Conservation (phyloP, 2,329 filamentous ascomycete genomes). For the Fusarium coffeatum region DNA sequence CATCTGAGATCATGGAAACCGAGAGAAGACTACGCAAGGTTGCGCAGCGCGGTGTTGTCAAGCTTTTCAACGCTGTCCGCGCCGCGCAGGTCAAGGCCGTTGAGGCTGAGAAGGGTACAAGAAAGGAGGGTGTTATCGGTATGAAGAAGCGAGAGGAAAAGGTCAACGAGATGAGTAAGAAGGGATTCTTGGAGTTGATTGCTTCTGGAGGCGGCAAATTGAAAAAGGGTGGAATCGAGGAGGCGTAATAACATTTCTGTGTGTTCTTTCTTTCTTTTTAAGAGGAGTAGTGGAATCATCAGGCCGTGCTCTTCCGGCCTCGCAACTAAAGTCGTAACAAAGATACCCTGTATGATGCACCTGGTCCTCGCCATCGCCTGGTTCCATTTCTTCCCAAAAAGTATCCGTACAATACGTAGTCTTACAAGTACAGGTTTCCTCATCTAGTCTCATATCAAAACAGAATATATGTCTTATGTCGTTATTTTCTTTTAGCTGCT, state of each 20-base stretch:
- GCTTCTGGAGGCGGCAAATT: constrained; percentile 69
- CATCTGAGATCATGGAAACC: constrained; percentile 70
- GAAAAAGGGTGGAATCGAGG: constrained; percentile 69
- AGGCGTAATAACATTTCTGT: constrained; percentile 57
- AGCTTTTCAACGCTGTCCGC: constrained; percentile 94
- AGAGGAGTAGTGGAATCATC: constrained; percentile 48
- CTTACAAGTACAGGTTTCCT: constrained; percentile 46
- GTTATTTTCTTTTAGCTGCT: constrained; percentile 48
- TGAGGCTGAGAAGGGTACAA: constrained; percentile 77
- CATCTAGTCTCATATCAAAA: constrained; percentile 32
- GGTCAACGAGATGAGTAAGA: constrained; percentile 95
- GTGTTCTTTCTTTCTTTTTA: constrained; percentile 37
- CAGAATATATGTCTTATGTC: constrained; percentile 22
- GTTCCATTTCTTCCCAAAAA: constrained; percentile 39
- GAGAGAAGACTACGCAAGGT: constrained; percentile 87
- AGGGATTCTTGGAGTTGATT: constrained; percentile 95
- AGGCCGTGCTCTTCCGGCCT: constrained; percentile 42
- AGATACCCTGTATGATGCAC: constrained; percentile 49
- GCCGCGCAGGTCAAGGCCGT: constrained; percentile 90
- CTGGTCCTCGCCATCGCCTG: constrained; percentile 38
- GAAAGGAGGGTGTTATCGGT: constrained; percentile 80
- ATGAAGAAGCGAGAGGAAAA: constrained; percentile 85
- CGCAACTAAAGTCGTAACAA: constrained; percentile 46
- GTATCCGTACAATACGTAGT: constrained; percentile 30
- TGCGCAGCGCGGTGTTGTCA: constrained; percentile 92